Percentiles rank a stretch among this genome's conserved stretches.
Evolutionary conservation across 192 early-diverging fungal species (phyloP).

Genomic region (Coemansia sp.): DNA sequence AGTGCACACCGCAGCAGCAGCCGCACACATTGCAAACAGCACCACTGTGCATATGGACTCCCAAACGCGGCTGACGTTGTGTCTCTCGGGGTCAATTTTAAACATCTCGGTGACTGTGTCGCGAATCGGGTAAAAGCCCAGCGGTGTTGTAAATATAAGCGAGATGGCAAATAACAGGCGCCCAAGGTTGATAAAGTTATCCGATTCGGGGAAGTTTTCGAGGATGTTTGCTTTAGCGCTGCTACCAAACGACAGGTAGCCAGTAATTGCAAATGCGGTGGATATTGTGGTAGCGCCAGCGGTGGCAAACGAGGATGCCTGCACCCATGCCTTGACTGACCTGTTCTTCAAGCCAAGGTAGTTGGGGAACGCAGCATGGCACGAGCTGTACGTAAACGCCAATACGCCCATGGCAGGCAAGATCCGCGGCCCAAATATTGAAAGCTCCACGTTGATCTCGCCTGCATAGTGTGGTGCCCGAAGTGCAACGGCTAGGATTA

Average conservation of each 20-base stretch:
- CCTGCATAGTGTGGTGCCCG: conserved; percentile 52
- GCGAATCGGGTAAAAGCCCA: conserved; percentile 46
- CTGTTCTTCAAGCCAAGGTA: conserved; percentile 56
- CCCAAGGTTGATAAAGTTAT: conserved; percentile 58
- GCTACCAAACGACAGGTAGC: conserved; percentile 61
- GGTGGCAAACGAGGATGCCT: conserved; percentile 54
- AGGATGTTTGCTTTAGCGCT: conserved; percentile 59
- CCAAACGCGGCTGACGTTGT: conserved; percentile 10
- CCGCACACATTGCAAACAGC: conserved; percentile 17
- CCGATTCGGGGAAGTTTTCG: conserved; percentile 58
- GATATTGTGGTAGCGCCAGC: conserved; percentile 53
- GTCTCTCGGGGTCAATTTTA: conserved; percentile 22
- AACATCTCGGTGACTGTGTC: conserved; percentile 40
- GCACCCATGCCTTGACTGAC: conserved; percentile 49
- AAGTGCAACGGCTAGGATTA: conserved; percentile 56
- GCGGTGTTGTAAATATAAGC: conserved; percentile 56
- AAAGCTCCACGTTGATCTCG: conserved; percentile 32
- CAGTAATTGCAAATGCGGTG: conserved; percentile 58
- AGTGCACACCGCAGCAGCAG: conserved; percentile 13
- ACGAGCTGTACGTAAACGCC: conserved; percentile 62
- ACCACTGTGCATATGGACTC: conserved; percentile 25
- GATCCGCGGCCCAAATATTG: conserved; percentile 57
- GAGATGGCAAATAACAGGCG: conserved; percentile 58
- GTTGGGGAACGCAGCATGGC: conserved; percentile 62
- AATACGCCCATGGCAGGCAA: conserved; percentile 63